A percentile compares a stretch with the other conserved stretches of the same genome.
Evolutionary conservation across 2,329 filamentous ascomycete species (phyloP).

Genomic region (Coniella lustricola): DNA sequence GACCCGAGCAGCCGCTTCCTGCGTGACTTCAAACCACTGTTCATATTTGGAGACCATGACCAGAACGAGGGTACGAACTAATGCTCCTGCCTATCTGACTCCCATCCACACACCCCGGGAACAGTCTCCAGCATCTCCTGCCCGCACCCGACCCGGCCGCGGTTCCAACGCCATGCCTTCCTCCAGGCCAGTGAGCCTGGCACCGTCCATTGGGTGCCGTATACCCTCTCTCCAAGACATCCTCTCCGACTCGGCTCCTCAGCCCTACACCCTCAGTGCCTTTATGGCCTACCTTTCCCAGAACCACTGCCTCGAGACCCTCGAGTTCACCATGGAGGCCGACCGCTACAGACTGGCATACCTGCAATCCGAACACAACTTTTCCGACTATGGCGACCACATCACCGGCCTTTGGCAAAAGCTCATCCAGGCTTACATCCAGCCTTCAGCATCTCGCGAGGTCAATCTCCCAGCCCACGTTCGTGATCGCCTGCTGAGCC

Average conservation of each 20-base stretch:
- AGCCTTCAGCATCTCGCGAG: slow-evolving; percentile 75
- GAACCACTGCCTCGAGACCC: slow-evolving; percentile 92
- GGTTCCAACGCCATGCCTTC: slow-evolving; percentile 37
- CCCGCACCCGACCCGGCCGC: slow-evolving; percentile 37
- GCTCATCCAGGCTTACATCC: slow-evolving; percentile 83
- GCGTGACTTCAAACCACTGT: slow-evolving; percentile 15
- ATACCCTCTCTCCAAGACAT: slow-evolving; percentile 78
- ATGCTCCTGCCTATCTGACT: slow-evolving; percentile 37
- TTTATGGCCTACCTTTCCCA: slow-evolving; percentile 97
- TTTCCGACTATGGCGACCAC: slow-evolving; percentile 49
- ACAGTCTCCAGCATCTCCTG: slow-evolving; percentile 36
- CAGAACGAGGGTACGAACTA: slow-evolving; percentile 37
- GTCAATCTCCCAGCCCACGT: slow-evolving; percentile 86
- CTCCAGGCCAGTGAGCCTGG: slow-evolving; percentile 44
- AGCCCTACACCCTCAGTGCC: slow-evolving; percentile 83
- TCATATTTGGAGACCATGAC: slow-evolving; percentile 32
- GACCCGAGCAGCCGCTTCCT: slow-evolving; percentile 16
- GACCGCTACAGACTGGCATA: slow-evolving; percentile 68
- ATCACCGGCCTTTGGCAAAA: slow-evolving; percentile 80
- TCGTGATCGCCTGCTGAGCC: slow-evolving; percentile 68
- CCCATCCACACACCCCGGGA: slow-evolving; percentile 35
- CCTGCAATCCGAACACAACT: slow-evolving; percentile 35
- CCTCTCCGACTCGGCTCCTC: slow-evolving; percentile 73
- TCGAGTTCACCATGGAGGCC: slow-evolving; percentile 94
- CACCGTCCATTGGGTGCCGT: slow-evolving; percentile 31